Evolutionary conservation across 2,329 filamentous ascomycete species (phyloP).

Genomic region (Hymenoscyphus albidus): DNA sequence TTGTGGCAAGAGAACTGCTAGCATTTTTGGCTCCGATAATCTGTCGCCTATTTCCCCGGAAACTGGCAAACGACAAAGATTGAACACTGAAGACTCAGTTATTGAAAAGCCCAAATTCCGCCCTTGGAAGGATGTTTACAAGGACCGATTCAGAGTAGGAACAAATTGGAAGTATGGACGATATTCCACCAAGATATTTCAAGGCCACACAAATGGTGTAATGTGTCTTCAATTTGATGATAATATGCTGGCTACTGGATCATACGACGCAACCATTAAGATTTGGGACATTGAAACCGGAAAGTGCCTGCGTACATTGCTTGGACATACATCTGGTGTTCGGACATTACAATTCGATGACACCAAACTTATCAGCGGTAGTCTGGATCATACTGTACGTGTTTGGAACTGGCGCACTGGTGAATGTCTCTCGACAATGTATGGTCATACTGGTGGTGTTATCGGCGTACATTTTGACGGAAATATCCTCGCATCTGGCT

Average conservation of each 20-base stretch:
- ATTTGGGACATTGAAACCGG: constrained; percentile 94
- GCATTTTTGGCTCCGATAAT: constrained; percentile 18
- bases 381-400: constrained; percentile 80
- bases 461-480: constrained; percentile 84
- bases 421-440: constrained; percentile 75
- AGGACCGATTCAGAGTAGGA: constrained; percentile 90
- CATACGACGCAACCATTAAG: constrained; percentile 91
- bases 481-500: constrained; percentile 81
- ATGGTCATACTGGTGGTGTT: constrained; percentile 76
- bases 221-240: constrained; percentile 71
- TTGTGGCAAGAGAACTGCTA: constrained; percentile 28
- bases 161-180: constrained; percentile 97
- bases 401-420: constrained; percentile 98
- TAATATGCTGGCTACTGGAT: constrained; percentile 86
- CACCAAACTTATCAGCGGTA: constrained; percentile 83
- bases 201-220: constrained; percentile 83
- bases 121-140: constrained; percentile 97
- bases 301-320: constrained; percentile 77
- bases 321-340: constrained; percentile 78
- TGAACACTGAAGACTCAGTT: constrained; percentile 23
- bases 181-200: constrained; percentile 78
- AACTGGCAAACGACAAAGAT: constrained; percentile 26
- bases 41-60: constrained; percentile 14
- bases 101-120: constrained; percentile 49
- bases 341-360: constrained; percentile 91